Percentiles rank a stretch among this genome's conserved stretches.
These are phyloP conservation scores for Candida gorgasii DNA, from an alignment of 805 yeast species.

Conservation along the genomic window DNA sequence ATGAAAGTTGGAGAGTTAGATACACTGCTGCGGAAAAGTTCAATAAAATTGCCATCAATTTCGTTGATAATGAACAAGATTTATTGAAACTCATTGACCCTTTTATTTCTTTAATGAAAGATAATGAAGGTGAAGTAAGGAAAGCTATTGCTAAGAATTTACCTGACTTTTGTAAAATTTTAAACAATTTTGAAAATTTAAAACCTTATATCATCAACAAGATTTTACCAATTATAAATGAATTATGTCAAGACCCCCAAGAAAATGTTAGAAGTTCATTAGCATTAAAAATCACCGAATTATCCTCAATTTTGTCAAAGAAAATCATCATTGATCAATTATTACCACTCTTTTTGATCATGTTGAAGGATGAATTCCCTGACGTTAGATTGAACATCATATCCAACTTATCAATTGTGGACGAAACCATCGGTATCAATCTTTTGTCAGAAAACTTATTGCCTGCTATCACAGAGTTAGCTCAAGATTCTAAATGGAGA, in stretches of 20 bases:
- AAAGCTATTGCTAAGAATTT: conserved; percentile 91
- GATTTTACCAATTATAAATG: conserved; percentile 80
- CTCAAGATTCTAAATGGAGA: conserved; percentile 97
- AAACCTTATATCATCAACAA: conserved; percentile 59
- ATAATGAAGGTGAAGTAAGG: conserved; percentile 95
- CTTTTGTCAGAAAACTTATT: conserved; percentile 80
- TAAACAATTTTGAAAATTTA: conserved; percentile 35
- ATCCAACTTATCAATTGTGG: conserved; percentile 86
- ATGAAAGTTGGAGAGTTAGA: conserved; percentile 97
- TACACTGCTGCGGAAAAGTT: conserved; percentile 97
- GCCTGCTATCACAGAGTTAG: conserved; percentile 95
- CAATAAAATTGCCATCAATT: conserved; percentile 66
- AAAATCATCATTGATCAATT: conserved; percentile 79
- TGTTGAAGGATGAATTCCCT: conserved; percentile 96
- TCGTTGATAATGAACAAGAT: conserved; percentile 57
- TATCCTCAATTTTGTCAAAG: conserved; percentile 83
- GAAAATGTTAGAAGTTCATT: conserved; percentile 92
- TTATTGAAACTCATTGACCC: conserved; percentile 65
- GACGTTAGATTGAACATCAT: conserved; percentile 95
- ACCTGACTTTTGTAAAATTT: conserved; percentile 66
- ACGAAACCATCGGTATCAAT: conserved; percentile 92
- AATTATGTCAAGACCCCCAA: conserved; percentile 83
- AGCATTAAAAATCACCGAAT: conserved; percentile 82
- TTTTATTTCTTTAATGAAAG: conserved; percentile 77
- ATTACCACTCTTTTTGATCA: conserved; percentile 83